These are phyloP conservation scores for Yamadazyma olivae DNA, from an alignment of 805 yeast species.

Conservation along the genomic window DNA sequence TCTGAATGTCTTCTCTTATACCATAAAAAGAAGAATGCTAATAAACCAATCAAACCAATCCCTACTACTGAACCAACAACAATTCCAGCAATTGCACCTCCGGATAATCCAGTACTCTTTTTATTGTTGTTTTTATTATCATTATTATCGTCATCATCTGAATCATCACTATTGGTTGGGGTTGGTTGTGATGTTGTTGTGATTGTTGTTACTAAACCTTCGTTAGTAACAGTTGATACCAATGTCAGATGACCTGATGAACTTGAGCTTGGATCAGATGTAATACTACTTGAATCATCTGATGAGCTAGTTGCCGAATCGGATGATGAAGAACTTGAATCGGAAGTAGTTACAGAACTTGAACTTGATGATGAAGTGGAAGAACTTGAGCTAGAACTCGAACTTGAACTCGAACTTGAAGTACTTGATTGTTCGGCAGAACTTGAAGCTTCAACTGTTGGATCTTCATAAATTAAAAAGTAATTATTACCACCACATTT, in stretches of 20 bases:
- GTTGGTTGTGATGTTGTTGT: slow-evolving; percentile 7
- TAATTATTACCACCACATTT: slow-evolving; percentile 38
- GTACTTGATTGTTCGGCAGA: slow-evolving; percentile 9
- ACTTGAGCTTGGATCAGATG: background rate
- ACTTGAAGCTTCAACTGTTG: slow-evolving; percentile 16
- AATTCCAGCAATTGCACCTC: slow-evolving; percentile 42
- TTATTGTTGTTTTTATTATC: slow-evolving; percentile 5
- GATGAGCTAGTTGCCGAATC: slow-evolving; percentile 10
- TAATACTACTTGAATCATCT: background rate
- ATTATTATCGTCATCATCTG: slow-evolving; percentile 13
- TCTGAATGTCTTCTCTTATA: slow-evolving; percentile 33
- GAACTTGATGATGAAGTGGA: slow-evolving; percentile 9
- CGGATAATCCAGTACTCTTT: slow-evolving; percentile 20
- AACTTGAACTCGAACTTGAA: slow-evolving; percentile 7
- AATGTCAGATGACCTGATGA: background rate
- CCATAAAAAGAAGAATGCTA: slow-evolving; percentile 39
- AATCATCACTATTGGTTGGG: background rate
- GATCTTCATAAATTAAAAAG: slow-evolving; percentile 27
- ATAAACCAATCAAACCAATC: slow-evolving; percentile 28
- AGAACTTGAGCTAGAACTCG: slow-evolving; percentile 12
- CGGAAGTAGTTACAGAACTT: slow-evolving; percentile 2
- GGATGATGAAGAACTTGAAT: slow-evolving; percentile 12
- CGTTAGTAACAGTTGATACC: slow-evolving; percentile 11
- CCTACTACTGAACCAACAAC: slow-evolving; percentile 43
- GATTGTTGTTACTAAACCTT: slow-evolving; percentile 10